Percentiles rank a stretch among this genome's conserved stretches.
These are phyloP conservation scores for Starmera caribaea DNA, from an alignment of 805 yeast species.

Conservation along the genomic window DNA sequence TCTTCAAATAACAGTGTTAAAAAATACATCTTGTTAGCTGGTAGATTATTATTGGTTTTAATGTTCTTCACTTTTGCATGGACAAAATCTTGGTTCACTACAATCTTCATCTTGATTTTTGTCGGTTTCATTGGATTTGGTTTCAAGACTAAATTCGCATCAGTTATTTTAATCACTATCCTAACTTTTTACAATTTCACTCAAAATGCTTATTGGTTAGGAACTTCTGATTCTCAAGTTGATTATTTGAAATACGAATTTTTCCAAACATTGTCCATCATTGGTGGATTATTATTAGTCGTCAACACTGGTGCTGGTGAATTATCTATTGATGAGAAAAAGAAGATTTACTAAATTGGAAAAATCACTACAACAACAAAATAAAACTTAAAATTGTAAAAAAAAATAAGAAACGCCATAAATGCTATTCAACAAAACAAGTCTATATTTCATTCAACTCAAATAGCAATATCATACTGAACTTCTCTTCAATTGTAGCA, in stretches of 20 bases:
- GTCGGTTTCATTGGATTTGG: slow-evolving; percentile 79
- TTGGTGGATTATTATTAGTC: slow-evolving; percentile 85
- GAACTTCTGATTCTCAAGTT: slow-evolving; percentile 61
- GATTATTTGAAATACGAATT: slow-evolving; percentile 88
- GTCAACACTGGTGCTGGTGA: slow-evolving; percentile 97
- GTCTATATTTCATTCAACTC: too few species aligned
- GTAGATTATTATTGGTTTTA: slow-evolving; percentile 76
- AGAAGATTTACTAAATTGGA: slow-evolving; percentile 60
- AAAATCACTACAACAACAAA: too few species aligned
- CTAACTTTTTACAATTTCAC: slow-evolving; percentile 68
- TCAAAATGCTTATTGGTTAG: slow-evolving; percentile 85
- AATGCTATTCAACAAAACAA: too few species aligned
- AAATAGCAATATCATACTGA: too few species aligned
- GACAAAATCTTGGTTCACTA: slow-evolving; percentile 60
- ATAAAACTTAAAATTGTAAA: too few species aligned
- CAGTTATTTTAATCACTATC: slow-evolving; percentile 56
- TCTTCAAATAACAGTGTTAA: slow-evolving; percentile 56
- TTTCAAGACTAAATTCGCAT: slow-evolving; percentile 85
- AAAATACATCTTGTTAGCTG: slow-evolving; percentile 77
- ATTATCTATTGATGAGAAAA: slow-evolving; percentile 88
- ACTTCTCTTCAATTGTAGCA: too few species aligned
- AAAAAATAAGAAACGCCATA: too few species aligned
- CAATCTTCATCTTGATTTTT: slow-evolving; percentile 60
- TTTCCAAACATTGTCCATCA: slow-evolving; percentile 89
- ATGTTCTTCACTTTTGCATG: slow-evolving; percentile 80